Percentiles rank a stretch among this genome's conserved stretches.
Conservation (phyloP, 768 basidiomycete genomes). For the Boletus rex-veris region DNA sequence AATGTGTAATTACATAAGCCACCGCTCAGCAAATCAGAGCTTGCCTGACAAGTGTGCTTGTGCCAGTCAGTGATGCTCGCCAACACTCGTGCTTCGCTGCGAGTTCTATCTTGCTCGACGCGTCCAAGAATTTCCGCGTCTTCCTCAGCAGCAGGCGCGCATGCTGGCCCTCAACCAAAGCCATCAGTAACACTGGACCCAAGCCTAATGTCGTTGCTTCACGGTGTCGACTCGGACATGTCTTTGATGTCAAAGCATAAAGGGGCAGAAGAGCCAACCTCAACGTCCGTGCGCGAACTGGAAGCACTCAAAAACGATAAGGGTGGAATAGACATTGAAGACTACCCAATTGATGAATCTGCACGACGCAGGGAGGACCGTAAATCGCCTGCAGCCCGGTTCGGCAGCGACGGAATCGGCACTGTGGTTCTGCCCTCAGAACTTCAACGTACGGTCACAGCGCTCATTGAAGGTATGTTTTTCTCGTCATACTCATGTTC, state of each 20-base stretch:
- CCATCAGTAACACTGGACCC: slow-evolving; percentile 64
- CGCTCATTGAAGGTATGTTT: slow-evolving; percentile 60
- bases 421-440: slow-evolving; percentile 70
- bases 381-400: slow-evolving; percentile 79
- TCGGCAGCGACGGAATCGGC: slow-evolving; percentile 73
- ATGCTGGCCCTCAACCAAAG: slow-evolving; percentile 45
- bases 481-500: slow-evolving; percentile 3
- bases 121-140: slow-evolving; percentile 24
- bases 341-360: slow-evolving; percentile 26
- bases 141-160: slow-evolving; percentile 30
- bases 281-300: slow-evolving; percentile 46
- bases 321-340: slow-evolving; percentile 33
- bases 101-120: slow-evolving; percentile 20
- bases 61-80: slow-evolving; percentile 21
- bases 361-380: slow-evolving; percentile 35
- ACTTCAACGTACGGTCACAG: slow-evolving; percentile 61
- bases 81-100: slow-evolving; percentile 23
- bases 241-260: slow-evolving; percentile 44
- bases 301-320: slow-evolving; percentile 44
- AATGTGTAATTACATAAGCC: slow-evolving; percentile 21
- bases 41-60: not conserved
- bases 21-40: not conserved
- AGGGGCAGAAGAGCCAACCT: slow-evolving; percentile 21
- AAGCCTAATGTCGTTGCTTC: slow-evolving; percentile 55
- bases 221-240: slow-evolving; percentile 55